These are phyloP conservation scores for Ophiobolus disseminans DNA, from an alignment of 2,329 filamentous ascomycete species.

Conservation along the genomic window DNA sequence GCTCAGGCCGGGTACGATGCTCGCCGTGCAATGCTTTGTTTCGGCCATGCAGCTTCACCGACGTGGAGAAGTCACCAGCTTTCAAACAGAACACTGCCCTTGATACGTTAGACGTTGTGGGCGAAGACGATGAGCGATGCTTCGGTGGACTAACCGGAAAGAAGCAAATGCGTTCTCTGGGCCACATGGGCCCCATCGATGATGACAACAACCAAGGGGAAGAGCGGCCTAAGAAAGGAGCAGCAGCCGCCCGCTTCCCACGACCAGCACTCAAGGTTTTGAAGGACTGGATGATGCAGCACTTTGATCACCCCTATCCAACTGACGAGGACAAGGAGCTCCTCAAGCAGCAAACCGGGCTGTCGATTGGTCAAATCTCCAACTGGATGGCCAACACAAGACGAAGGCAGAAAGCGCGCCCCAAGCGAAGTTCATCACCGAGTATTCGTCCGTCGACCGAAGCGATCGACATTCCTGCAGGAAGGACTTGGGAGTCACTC, in stretches of 20 bases:
- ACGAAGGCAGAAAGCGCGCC: constrained; percentile 77
- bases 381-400: constrained; percentile 94
- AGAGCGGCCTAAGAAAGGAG: constrained; percentile 40
- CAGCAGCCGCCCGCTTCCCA: constrained; percentile 66
- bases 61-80: constrained; percentile 40
- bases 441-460: constrained; percentile 67
- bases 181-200: constrained; percentile 47
- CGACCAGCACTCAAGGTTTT: constrained; percentile 79
- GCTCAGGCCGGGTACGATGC: constrained; percentile 50
- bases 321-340: constrained; percentile 85
- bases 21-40: constrained; percentile 58
- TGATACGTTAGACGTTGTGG: constrained; percentile 57
- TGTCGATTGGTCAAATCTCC: constrained; percentile 83
- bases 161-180: constrained; percentile 47
- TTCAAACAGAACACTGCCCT: constrained; percentile 48
- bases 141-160: constrained; percentile 47
- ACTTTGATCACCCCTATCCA: constrained; percentile 84
- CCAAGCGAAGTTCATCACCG: constrained; percentile 72
- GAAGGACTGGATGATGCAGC: constrained; percentile 83
- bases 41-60: constrained; percentile 56
- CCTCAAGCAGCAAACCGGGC: constrained; percentile 77
- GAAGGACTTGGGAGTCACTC: constrained; percentile 60
- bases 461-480: constrained; percentile 76
- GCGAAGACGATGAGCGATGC: constrained; percentile 48
- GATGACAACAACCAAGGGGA: constrained; percentile 34